A percentile compares a stretch with the other conserved stretches of the same genome.
Conservation (phyloP, 805 yeast genomes). For the Candida ascalaphidarum region DNA sequence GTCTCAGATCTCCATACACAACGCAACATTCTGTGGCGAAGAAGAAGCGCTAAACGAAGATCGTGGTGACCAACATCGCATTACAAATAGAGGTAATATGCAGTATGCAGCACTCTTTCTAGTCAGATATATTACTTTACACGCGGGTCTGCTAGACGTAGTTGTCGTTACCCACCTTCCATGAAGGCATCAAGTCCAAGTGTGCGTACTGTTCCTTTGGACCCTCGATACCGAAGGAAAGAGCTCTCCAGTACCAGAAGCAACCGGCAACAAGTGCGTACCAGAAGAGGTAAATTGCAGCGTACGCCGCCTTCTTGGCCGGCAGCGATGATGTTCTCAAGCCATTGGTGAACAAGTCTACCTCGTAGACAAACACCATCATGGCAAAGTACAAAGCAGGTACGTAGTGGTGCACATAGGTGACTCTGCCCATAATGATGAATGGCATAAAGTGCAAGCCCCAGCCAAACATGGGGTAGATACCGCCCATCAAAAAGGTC, state of each 20-base stretch:
- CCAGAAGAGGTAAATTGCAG: constrained; percentile 32
- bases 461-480: constrained; percentile 89
- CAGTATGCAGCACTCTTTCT: no score
- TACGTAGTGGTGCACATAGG: constrained; percentile 92
- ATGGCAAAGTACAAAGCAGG: constrained; percentile 96
- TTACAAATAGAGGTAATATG: no score
- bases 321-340: constrained; percentile 14
- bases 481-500: constrained; percentile 59
- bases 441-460: constrained; percentile 82
- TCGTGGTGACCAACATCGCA: no score
- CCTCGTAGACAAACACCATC: constrained; percentile 56
- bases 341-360: constrained; percentile 36
- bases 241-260: constrained; percentile 55
- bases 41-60: no score
- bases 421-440: constrained; percentile 90
- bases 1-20: no score
- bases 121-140: no score
- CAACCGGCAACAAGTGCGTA: constrained; percentile 46
- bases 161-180: constrained; percentile 20
- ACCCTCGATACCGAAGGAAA: constrained; percentile 75
- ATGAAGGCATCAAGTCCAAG: constrained; percentile 29
- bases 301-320: constrained; percentile 12
- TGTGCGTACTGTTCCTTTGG: constrained; percentile 30
- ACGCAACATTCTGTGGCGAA: no score
- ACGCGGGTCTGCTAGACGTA: no score